phyloP scores from a whole-genome alignment of 163 green algal species.

The Scenedesmus sp. region DNA sequence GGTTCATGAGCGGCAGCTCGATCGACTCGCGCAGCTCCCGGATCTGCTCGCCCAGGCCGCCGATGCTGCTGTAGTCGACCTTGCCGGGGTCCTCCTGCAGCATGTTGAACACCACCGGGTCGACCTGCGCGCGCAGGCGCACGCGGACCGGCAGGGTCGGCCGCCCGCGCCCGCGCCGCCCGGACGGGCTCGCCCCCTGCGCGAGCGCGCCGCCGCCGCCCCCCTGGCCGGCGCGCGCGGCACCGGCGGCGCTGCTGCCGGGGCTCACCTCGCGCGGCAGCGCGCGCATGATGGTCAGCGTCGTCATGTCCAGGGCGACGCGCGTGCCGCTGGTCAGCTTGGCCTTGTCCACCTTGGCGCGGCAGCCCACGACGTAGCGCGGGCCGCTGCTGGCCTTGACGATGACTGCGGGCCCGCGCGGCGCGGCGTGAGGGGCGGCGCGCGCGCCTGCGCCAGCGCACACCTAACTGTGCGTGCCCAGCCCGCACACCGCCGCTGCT shows the following conservation, averaged over 20 bases:
- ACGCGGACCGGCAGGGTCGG: too few relatives aligned
- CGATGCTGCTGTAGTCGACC: slow-evolving; percentile 98
- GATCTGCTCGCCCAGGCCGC: slow-evolving; percentile 97
- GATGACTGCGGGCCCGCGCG: slow-evolving; percentile 89
- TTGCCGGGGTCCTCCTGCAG: slow-evolving; percentile 95
- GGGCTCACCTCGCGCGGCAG: slow-evolving; percentile 91
- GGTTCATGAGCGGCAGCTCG: slow-evolving; percentile 99
- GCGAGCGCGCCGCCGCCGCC: too few relatives aligned
- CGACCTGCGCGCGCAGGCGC: slow-evolving; percentile 82
- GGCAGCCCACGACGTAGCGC: slow-evolving; percentile 97
- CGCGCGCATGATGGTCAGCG: slow-evolving; percentile 99
- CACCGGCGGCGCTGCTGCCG: not conserved
- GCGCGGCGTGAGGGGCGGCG: too few relatives aligned
- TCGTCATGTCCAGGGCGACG: slow-evolving; percentile 99
- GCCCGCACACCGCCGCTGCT: too few relatives aligned
- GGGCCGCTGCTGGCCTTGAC: slow-evolving; percentile 99
- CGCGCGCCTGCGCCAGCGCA: too few relatives aligned
- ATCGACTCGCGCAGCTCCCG: slow-evolving; percentile 95
- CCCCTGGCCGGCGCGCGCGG: too few relatives aligned
- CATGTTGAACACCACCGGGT: slow-evolving; percentile 99
- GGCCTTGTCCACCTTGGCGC: slow-evolving; percentile 95
- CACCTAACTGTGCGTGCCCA: too few relatives aligned
- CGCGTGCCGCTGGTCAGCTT: slow-evolving; percentile 94
- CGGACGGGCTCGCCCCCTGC: too few relatives aligned
- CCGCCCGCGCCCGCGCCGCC: too few relatives aligned